Percentiles rank a stretch among this genome's conserved stretches.
Conservation (phyloP, 192 early-diverging fungal genomes). For the Backusella australiensis region DNA sequence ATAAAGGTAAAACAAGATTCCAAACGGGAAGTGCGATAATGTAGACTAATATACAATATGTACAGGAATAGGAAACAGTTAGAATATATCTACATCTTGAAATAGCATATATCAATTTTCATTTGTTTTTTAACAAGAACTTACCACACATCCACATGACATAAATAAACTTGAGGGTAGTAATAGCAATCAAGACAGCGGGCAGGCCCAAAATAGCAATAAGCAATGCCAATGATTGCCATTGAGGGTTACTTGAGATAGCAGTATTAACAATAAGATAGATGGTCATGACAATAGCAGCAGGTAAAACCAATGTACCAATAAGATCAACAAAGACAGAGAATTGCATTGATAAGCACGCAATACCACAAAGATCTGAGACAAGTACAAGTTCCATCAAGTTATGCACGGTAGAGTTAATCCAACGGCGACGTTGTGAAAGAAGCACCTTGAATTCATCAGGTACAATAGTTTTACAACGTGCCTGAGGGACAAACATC, state of each 20-base stretch:
- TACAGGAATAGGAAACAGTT: constrained; percentile 17
- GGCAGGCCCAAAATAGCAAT: constrained; percentile 83
- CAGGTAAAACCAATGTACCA: constrained; percentile 72
- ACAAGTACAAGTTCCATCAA: constrained; percentile 85
- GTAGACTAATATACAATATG: constrained; percentile 55
- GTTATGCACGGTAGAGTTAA: constrained; percentile 94
- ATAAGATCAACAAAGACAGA: constrained; percentile 71
- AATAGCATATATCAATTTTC: not conserved
- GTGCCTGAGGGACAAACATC: constrained; percentile 82
- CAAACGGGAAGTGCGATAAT: constrained; percentile 84
- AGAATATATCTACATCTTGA: not conserved
- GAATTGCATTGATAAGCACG: constrained; percentile 88
- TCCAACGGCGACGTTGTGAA: constrained; percentile 92
- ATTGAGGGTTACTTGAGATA: constrained; percentile 26
- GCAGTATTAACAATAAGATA: constrained; percentile 55
- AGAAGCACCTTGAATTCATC: constrained; percentile 79
- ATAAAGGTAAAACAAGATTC: constrained; percentile 89
- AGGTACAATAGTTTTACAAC: constrained; percentile 85
- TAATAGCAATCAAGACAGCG: constrained; percentile 86
- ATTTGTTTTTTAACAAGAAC: constrained; percentile 3
- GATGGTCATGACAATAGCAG: constrained; percentile 50
- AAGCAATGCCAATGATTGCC: constrained; percentile 66
- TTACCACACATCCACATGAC: constrained; percentile 83
- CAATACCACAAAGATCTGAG: constrained; percentile 85
- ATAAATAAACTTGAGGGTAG: constrained; percentile 80